Percentiles rank a stretch among this genome's conserved stretches.
Conservation (phyloP, 345 rosid species). For the Lepidium sativum region DNA sequence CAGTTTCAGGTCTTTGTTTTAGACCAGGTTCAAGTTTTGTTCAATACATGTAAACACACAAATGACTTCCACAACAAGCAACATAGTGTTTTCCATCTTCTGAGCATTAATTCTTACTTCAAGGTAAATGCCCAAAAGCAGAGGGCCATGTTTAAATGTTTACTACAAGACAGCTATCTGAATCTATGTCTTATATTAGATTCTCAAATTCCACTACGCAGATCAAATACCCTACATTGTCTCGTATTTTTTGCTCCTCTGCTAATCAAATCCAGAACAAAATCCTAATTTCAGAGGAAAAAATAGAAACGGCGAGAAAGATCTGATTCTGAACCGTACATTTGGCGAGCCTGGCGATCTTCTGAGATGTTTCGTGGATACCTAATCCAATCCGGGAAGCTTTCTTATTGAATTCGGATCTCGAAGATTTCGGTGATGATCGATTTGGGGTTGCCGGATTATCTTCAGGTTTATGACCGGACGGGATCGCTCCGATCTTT, state of each 20-base stretch:
- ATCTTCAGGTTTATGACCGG: conserved; percentile 16
- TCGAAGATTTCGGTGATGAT: conserved; percentile 32
- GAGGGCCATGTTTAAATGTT: neutral
- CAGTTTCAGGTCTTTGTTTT: neutral
- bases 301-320: neutral
- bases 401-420: conserved; percentile 80
- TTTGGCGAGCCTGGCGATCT: conserved; percentile 62
- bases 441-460: conserved; percentile 26
- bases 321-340: conserved; percentile 31
- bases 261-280: neutral
- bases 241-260: neutral
- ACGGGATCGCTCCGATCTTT: conserved; percentile 50
- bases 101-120: neutral
- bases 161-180: neutral
- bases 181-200: neutral
- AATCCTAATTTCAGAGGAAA: neutral
- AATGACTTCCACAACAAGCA: conserved; percentile 15
- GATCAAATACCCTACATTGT: neutral
- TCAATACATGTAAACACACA: neutral
- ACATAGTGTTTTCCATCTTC: neutral
- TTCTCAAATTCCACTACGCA: neutral
- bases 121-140: conserved; percentile 7
- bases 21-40: neutral
- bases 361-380: conserved; percentile 63
- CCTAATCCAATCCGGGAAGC: conserved; percentile 60